phyloP scores from a whole-genome alignment of 768 basidiomycete genomes.

The Tylopilus rubrobrunneus region DNA sequence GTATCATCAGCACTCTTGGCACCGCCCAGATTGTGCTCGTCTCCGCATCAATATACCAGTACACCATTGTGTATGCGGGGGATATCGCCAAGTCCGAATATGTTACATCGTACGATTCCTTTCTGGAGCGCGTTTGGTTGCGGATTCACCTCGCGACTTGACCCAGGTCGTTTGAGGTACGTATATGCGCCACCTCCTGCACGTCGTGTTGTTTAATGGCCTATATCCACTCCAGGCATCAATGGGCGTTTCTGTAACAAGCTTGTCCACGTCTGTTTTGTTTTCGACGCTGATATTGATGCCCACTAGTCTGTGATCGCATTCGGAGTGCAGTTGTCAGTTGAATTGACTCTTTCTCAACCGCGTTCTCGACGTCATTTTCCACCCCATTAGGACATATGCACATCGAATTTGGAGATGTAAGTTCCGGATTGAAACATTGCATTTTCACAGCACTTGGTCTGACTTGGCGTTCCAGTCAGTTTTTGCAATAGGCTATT shows the following conservation, averaged over 20 bases:
- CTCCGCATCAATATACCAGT: conserved; percentile 30
- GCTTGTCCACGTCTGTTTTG: background rate
- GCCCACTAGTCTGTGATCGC: conserved; percentile 30
- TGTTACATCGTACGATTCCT: conserved; percentile 25
- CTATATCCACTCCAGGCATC: conserved; percentile 25
- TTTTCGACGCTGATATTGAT: background rate
- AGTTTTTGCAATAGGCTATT: conserved; percentile 30
- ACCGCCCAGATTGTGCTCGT: conserved; percentile 29
- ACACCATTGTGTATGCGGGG: conserved; percentile 29
- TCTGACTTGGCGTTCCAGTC: conserved; percentile 18
- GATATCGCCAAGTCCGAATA: conserved; percentile 21
- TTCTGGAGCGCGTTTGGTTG: background rate
- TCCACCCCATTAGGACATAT: conserved; percentile 26
- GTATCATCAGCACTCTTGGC: conserved; percentile 18
- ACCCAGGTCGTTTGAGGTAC: conserved; percentile 24
- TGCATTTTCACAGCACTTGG: background rate
- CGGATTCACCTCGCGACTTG: background rate
- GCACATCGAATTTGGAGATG: conserved; percentile 37
- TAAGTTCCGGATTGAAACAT: conserved; percentile 12
- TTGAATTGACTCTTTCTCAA: background rate
- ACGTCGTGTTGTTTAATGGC: background rate
- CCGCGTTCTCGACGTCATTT: conserved; percentile 2
- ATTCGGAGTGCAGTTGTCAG: conserved; percentile 35
- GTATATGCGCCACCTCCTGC: conserved; percentile 2
- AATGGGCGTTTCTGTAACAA: conserved; percentile 32